Evolutionary conservation across 1,284 basidiomycete species (phyloP), one percentile per base, ranked within the genome.

Genomic region (Ustilago trichophora): DNA sequence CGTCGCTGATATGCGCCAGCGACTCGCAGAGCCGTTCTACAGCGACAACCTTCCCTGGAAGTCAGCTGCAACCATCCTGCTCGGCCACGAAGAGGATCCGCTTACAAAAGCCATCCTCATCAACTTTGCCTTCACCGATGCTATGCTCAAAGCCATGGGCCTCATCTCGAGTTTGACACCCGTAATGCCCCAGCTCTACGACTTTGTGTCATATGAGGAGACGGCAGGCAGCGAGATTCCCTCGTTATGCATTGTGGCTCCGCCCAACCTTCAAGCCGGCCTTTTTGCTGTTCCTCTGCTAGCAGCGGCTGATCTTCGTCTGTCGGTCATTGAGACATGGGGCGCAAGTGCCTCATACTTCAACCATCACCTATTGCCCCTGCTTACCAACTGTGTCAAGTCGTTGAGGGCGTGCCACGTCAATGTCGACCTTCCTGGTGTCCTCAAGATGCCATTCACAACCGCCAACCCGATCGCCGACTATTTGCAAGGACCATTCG

Each of bases 311-410:
- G 65, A 69, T 22, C 31, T 69, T 16, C 45, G 65, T n/a, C 40
- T 69, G 10, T 58, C 65, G 6, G 55, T 69, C 32, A 63, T 69
- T 26, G 65, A 69, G 18, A 40, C 59, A 11, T 69, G 65, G 65
- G 65, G 59, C 13, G 50, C 54, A 11, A 51, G 51, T 22, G 59
- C 65, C 1, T 57, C 59, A 18, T 56, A 69, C 41, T 69, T 69
- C 51, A 69, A 63, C 25, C 65, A 48, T 13, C 59, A 58, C 27
- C 51, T 69, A 25, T 18, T 63, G 42, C 49, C 65, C 6, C 24
- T 69, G 35, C 41, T 63, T 6, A 59, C 65, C 27, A 63, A 63
- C 22, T 69, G 59, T 33, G 59, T 69, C 51, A 63, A 69, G 35
- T 63, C 65, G 41, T 40, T 69, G 5, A 50, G 65, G 6, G 42